Evolutionary conservation across 2,329 filamentous ascomycete genomes (phyloP).

Genomic region (Calonectria ilicicola): DNA sequence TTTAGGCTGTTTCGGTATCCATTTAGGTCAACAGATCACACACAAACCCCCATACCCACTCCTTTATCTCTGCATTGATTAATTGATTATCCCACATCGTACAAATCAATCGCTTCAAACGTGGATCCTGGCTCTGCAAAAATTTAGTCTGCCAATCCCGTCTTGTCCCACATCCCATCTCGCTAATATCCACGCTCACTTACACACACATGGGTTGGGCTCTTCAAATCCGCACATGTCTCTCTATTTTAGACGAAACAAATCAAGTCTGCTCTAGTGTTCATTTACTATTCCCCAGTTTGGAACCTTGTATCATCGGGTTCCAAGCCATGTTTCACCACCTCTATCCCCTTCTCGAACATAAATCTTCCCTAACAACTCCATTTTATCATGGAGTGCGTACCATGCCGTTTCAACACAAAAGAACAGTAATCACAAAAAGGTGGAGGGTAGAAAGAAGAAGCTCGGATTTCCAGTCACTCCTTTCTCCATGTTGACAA

Average conservation of each 20-base stretch:
- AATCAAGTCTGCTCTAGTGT: not conserved
- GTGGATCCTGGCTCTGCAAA: not conserved
- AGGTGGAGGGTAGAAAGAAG: too few relatives aligned
- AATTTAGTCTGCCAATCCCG: not conserved
- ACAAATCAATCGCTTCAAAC: not conserved
- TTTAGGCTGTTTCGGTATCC: slow-evolving; percentile 33
- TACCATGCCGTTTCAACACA: too few relatives aligned
- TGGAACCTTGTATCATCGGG: too few relatives aligned
- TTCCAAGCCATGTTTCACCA: too few relatives aligned
- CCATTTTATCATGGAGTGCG: too few relatives aligned
- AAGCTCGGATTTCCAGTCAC: not conserved
- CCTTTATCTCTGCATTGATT: not conserved
- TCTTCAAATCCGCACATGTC: not conserved
- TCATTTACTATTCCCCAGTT: not conserved
- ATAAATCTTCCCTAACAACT: too few relatives aligned
- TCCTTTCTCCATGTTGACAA: not conserved
- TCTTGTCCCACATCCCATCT: not conserved
- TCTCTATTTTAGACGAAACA: not conserved
- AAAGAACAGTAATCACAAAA: too few relatives aligned
- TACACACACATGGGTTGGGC: not conserved
- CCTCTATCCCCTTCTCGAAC: too few relatives aligned
- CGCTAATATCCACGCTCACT: not conserved
- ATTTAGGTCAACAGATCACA: slow-evolving; percentile 35
- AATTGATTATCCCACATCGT: slow-evolving; percentile 1
- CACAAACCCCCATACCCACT: slow-evolving; percentile 11